These are phyloP conservation scores for Pelargonium nanum DNA, from an alignment of 345 rosid genomes.

Conservation along the genomic window DNA sequence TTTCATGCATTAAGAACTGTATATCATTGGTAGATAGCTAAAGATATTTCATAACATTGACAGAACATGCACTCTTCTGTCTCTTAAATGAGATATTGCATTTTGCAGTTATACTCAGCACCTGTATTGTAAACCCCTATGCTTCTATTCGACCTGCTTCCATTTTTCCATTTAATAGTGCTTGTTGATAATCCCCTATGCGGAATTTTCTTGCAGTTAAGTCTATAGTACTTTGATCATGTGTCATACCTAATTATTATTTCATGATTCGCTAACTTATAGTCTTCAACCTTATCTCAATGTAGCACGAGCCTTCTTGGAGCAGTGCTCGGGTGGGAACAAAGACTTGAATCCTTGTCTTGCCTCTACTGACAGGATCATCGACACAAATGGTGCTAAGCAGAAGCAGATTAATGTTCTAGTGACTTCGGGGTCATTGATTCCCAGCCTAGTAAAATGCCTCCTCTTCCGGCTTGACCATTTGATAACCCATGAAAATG, in stretches of 20 bases:
- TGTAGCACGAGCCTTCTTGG: conserved; percentile 61
- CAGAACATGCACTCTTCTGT: too few relatives aligned
- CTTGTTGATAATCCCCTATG: neutral
- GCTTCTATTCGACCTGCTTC: too few relatives aligned
- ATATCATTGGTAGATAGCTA: neutral
- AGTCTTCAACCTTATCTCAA: conserved; percentile 13
- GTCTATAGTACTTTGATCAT: neutral
- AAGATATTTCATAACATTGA: too few relatives aligned
- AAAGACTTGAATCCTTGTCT: conserved; percentile 21
- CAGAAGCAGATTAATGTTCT: conserved; percentile 44
- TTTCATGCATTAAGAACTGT: neutral
- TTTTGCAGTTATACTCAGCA: too few relatives aligned
- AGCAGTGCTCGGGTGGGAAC: conserved; percentile 48
- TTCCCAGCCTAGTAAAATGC: conserved; percentile 88
- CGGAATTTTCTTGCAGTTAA: neutral
- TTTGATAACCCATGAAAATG: conserved; percentile 48
- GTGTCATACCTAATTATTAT: neutral
- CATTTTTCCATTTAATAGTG: too few relatives aligned
- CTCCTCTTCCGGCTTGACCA: conserved; percentile 58
- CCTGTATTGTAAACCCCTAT: too few relatives aligned
- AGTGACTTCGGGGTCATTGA: conserved; percentile 81
- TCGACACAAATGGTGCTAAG: conserved; percentile 16
- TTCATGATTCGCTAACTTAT: conserved; percentile 10
- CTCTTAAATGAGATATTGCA: too few relatives aligned
- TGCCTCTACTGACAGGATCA: conserved; percentile 10